phyloP scores from a whole-genome alignment of 345 rosid genomes.

The Salix udensis region DNA sequence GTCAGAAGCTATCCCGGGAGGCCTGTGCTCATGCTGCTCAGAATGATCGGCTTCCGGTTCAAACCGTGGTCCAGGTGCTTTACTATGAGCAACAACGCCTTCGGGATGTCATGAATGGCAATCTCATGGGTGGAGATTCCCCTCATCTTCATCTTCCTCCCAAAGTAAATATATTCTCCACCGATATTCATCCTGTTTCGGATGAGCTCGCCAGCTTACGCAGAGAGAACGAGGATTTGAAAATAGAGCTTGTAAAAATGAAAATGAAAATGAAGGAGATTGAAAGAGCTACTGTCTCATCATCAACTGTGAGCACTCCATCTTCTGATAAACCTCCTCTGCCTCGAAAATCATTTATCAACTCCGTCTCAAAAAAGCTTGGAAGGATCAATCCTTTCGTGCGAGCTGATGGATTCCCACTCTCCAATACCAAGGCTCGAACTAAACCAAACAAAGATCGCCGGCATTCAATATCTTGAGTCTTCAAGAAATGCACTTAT shows the following conservation, averaged over 20 bases:
- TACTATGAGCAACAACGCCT: slow-evolving; percentile 87
- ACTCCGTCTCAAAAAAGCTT: slow-evolving; percentile 70
- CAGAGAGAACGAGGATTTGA: slow-evolving; percentile 81
- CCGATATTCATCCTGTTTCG: slow-evolving; percentile 43
- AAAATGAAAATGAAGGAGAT: slow-evolving; percentile 79
- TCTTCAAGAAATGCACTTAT: not conserved
- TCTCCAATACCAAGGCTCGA: slow-evolving; percentile 43
- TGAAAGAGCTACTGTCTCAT: slow-evolving; percentile 34
- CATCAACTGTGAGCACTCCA: slow-evolving; percentile 37
- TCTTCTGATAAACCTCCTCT: slow-evolving; percentile 73
- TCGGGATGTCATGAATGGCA: slow-evolving; percentile 56
- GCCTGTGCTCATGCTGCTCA: slow-evolving; percentile 97
- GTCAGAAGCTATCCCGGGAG: slow-evolving; percentile 86
- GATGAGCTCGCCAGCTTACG: slow-evolving; percentile 59
- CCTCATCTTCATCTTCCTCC: slow-evolving; percentile 31
- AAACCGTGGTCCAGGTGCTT: slow-evolving; percentile 90
- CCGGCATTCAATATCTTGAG: slow-evolving; percentile 85
- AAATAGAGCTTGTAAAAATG: slow-evolving; percentile 70
- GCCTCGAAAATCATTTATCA: slow-evolving; percentile 72
- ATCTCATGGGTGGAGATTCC: slow-evolving; percentile 28
- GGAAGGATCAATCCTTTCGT: slow-evolving; percentile 70
- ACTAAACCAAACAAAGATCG: slow-evolving; percentile 66
- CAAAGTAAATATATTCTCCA: slow-evolving; percentile 31
- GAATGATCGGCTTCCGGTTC: slow-evolving; percentile 83
- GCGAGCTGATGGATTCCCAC: slow-evolving; percentile 39